A percentile compares a stretch with the other conserved stretches of the same genome.
These are phyloP conservation scores for Cicer pinnatifidum DNA, from an alignment of 306 rosid genomes.

Conservation along the genomic window DNA sequence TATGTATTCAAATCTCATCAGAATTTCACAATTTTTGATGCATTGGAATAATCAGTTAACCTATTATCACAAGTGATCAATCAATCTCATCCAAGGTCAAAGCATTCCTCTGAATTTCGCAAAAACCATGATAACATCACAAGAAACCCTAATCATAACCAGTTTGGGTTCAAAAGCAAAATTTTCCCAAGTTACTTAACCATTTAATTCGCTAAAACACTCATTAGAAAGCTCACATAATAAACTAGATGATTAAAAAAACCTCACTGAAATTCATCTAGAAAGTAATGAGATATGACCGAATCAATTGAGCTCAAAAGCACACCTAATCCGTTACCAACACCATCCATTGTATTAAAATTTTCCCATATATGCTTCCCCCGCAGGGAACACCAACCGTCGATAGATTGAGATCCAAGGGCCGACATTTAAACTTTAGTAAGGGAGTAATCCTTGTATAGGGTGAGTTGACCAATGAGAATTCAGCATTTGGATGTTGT, in stretches of 20 bases:
- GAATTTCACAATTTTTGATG: conserved; percentile 54
- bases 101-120: conserved; percentile 53
- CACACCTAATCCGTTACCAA: conserved; percentile 58
- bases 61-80: conserved; percentile 16
- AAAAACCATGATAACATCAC: conserved; percentile 64
- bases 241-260: conserved; percentile 47
- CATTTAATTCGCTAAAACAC: neutral
- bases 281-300: conserved; percentile 12
- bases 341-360: neutral
- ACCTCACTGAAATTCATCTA: conserved; percentile 16
- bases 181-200: conserved; percentile 41
- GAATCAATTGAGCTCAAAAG: conserved; percentile 66
- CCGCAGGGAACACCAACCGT: conserved; percentile 55
- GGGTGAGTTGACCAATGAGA: conserved; percentile 60
- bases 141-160: conserved; percentile 74
- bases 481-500: conserved; percentile 51
- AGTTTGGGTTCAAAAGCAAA: conserved; percentile 57
- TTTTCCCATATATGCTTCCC: conserved; percentile 41
- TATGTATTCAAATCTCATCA: conserved; percentile 44
- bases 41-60: conserved; percentile 53
- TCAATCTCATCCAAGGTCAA: neutral
- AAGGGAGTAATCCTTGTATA: conserved; percentile 61
- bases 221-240: conserved; percentile 69
- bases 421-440: conserved; percentile 59
- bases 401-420: conserved; percentile 60